Evolutionary conservation across 148 eudicot species (phyloP), one percentile per base, ranked within the genome.

Genomic region (Chenopodium berlandieri): DNA sequence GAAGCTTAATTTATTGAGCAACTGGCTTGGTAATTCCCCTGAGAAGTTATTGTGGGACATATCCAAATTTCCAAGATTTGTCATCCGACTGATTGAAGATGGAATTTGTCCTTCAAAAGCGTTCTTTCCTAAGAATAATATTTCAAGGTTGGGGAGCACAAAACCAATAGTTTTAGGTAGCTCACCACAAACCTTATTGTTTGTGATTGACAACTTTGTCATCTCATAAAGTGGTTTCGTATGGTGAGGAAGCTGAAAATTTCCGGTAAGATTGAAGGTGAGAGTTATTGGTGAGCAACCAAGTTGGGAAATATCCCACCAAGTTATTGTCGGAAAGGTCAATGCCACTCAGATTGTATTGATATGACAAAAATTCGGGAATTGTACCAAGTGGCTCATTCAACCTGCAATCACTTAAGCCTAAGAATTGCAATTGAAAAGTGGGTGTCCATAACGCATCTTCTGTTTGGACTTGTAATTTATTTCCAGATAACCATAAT

Each of bases 131-230:
- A 84, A 4, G 30, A 76, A 2, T 20, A 80, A 60, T 2, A 0
- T 0, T 4, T 3, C 0, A n/a, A 84, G 37, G 2, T n/a, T 8
- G 16, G 86, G 64, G 5, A 79, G 56, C 56, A 79, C 32, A 16
- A 60, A 27, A 40, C 71, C 76, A 32, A 80, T 73, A 48, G 10
- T 11, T 22, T 62, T 37, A 14, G 86, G 86, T 11, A 84, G 25
- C 50, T 75, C 14, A 17, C 86, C 86, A 30, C 32, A n/a, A 32
- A 84, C 20, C 14, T 71, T 27, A 40, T 85, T 85, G 6, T 30
- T 34, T 2, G 82, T 56, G 25, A 81, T 32, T 2, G 2, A 37
- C 19, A 78, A 2, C 11, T 10, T 0, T 8, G 52, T 0, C 1
- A 48, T 9, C 11, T 11, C 12, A 48, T 9, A 0, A 37, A 37